Percentiles rank a stretch among this genome's conserved stretches.
Evolutionary conservation across 1,139 yeast genomes (phyloP).

Genomic region (Petasospora fabianii): DNA sequence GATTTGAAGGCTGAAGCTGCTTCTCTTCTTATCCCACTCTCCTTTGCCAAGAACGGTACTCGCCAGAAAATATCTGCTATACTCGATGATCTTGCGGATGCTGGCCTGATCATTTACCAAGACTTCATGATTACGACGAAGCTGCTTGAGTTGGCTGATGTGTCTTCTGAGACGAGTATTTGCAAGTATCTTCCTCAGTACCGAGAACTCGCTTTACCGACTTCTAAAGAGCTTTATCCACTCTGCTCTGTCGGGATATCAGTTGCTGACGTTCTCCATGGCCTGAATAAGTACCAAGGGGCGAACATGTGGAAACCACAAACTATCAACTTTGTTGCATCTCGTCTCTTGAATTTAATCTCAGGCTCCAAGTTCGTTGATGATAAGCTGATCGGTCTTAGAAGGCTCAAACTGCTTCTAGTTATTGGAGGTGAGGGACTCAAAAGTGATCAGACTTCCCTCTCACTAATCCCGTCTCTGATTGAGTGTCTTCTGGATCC

Average conservation of each 20-base stretch:
- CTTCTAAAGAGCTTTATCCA: conserved; percentile 15
- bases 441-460: conserved; percentile 22
- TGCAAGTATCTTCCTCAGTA: background rate
- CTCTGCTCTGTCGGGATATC: conserved; percentile 28
- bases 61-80: conserved; percentile 36
- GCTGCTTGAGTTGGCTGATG: conserved; percentile 40
- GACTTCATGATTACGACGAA: conserved; percentile 32
- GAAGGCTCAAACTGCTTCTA: conserved; percentile 41
- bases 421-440: conserved; percentile 28
- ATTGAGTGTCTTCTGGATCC: conserved; percentile 25
- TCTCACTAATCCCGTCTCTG: conserved; percentile 28
- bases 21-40: conserved; percentile 38
- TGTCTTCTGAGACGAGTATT: conserved; percentile 31
- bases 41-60: conserved; percentile 43
- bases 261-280: conserved; percentile 29
- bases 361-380: conserved; percentile 26
- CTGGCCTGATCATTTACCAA: conserved; percentile 28
- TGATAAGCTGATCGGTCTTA: conserved; percentile 30
- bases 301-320: conserved; percentile 36
- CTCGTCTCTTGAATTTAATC: conserved; percentile 33
- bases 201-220: background rate
- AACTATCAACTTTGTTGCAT: conserved; percentile 37
- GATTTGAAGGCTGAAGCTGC: conserved; percentile 35
- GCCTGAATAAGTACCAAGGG: conserved; percentile 22
- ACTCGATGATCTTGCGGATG: conserved; percentile 16